Conservation (phyloP, 2,329 filamentous ascomycete genomes). For the Fusarium coffeatum region DNA sequence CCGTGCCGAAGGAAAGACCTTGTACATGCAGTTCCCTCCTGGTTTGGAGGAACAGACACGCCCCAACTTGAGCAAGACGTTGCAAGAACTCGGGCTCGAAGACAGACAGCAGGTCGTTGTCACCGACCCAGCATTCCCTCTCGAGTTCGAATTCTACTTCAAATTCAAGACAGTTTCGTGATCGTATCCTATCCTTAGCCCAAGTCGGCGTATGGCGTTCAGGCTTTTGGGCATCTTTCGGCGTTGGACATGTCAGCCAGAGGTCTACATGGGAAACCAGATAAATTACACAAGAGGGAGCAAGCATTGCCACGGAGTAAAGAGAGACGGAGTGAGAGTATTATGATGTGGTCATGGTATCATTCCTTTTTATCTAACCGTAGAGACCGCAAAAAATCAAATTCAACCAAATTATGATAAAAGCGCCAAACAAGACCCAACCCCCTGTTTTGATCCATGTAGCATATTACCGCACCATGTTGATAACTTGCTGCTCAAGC, state of each 20-base stretch:
- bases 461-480: conserved; percentile 65
- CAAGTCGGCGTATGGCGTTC: conserved; percentile 33
- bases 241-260: conserved; percentile 42
- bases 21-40: conserved; percentile 89
- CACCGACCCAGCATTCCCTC: conserved; percentile 88
- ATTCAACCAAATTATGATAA: conserved; percentile 37
- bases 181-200: conserved; percentile 16
- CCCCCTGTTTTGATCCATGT: conserved; percentile 31
- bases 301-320: conserved; percentile 46
- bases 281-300: conserved; percentile 35
- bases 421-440: conserved; percentile 39
- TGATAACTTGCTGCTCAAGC: conserved; percentile 76
- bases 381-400: conserved; percentile 39
- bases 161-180: conserved; percentile 55
- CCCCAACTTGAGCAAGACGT: conserved; percentile 81
- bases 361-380: conserved; percentile 51
- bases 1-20: conserved; percentile 79
- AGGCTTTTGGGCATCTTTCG: conserved; percentile 43
- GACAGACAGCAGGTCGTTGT: conserved; percentile 92
- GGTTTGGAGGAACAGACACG: conserved; percentile 86
- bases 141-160: conserved; percentile 71
- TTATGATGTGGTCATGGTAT: conserved; percentile 50
- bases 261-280: conserved; percentile 14
- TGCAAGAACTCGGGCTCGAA: conserved; percentile 77
- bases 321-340: conserved; percentile 20